A percentile compares a stretch with the other conserved stretches of the same genome.
These are phyloP conservation scores for Hypoxylon sp. DNA, from an alignment of 2,329 filamentous ascomycete species.

Conservation along the genomic window DNA sequence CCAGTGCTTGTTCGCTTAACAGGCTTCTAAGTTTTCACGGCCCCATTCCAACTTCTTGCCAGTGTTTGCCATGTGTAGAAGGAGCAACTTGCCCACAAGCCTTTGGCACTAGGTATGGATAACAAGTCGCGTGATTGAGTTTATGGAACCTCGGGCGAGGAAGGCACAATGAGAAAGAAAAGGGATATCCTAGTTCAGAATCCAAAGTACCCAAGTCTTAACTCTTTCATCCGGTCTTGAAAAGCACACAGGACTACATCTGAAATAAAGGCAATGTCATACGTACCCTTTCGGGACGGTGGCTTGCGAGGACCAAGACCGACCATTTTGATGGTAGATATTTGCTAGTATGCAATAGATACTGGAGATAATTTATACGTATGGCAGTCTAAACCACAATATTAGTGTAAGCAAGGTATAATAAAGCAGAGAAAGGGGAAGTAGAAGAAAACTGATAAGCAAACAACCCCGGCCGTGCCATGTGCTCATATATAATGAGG, in stretches of 20 bases:
- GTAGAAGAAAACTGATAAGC: constrained; percentile 18
- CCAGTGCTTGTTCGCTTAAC: neutral
- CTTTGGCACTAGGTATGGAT: neutral
- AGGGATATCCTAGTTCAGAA: constrained; percentile 8
- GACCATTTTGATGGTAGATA: constrained; percentile 61
- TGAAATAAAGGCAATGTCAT: constrained; percentile 40
- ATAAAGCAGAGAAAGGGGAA: constrained; percentile 1
- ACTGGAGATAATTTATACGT: constrained; percentile 11
- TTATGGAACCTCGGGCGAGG: constrained; percentile 11
- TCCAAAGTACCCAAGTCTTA: neutral
- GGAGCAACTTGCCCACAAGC: constrained; percentile 21
- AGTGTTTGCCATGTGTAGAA: constrained; percentile 21
- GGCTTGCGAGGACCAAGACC: constrained; percentile 66
- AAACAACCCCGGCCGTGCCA: constrained; percentile 17
- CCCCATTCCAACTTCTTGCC: neutral
- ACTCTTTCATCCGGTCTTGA: neutral
- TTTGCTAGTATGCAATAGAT: constrained; percentile 33
- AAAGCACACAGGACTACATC: constrained; percentile 17
- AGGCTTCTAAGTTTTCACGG: neutral
- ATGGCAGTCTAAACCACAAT: constrained; percentile 12
- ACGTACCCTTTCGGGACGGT: constrained; percentile 77
- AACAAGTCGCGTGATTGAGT: constrained; percentile 8
- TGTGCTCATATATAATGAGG: constrained; percentile 36
- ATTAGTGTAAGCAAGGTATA: constrained; percentile 26
- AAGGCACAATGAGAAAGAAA: constrained; percentile 18